Base-by-base conservation (phyloP, 179 eudicot species). In the Patellifolia procumbens region DNA sequence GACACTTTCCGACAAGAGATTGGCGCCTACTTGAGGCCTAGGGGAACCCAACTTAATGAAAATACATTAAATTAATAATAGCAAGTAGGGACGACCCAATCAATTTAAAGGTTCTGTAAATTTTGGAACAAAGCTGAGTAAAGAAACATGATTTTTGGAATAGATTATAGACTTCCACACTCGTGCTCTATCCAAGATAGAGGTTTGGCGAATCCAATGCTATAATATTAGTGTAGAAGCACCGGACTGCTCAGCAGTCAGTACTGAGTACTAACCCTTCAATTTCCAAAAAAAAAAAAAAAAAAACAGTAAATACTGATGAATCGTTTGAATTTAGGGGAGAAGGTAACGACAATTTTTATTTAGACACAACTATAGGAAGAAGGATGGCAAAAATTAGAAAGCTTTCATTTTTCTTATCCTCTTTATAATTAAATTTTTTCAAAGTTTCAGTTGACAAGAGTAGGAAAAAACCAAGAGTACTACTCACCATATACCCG, bases 151-250 rank as follows among this genome's bases (percentile, higher is more conserved):
- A 12, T 11, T 12, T 22, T 66, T 12, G 28, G 1, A 20, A 26
- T 12, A 58, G 17, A 58, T 28, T 58, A 37, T 20, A 64, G 49
- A 42, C 17, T n/a, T 64, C 20, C 10, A 3, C 70, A 42, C 32
- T 39, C 49, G 51, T 39, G 70, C 29, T 39, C 26, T 66, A 42
- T 28, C 70, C 70, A 39, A 66, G 70, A 66, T 42, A 66, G 62
- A 63, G n/a, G 46, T 17, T 28, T 32, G 20, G 62, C 52, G 74
- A 46, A 71, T 71, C 74, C 74, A 52, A 71, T 51, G 74, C 52
- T 17, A 19, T 20, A 48, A 19, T 28, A 70, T 0, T 4, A 17
- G 10, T 2, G 24, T 0, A n/a, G 1, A 1, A 37, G 0, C 43
- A 3, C 8, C 8, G 43, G 8, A 55, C n/a, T n/a, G n/a, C n/a